Base-by-base conservation (phyloP, 202 grass and related monocot species). In the Dendrocalamus latiflorus region DNA sequence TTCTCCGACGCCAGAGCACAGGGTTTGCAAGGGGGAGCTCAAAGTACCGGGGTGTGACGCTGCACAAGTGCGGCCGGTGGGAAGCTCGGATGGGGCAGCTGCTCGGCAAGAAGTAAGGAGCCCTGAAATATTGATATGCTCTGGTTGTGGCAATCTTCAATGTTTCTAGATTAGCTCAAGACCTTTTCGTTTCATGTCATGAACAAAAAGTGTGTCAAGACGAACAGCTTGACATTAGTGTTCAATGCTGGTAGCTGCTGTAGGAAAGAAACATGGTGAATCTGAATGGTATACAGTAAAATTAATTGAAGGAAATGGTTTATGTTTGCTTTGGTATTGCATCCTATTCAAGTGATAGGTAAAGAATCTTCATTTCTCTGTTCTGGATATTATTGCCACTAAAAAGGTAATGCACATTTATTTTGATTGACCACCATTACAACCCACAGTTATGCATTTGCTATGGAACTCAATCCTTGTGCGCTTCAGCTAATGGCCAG, bases 81-180 rank as follows among this genome's bases (percentile, higher is more conserved):
- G 94, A 97, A 83, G 94, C 94, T 65, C 82, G 89, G 70, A 93
- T 97, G 94, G 94, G 91, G 8, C 94, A 97, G 75, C 89, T 97
- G 34, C 94, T 97, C 0, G 94, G 91, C 59, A 97, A 93, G 82
- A 97, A 97, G 94, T 97, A 93, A 77, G 79, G 8, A 25, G 9
- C 33, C 20, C 37, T 76, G 39, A 34, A 61, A 44, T 21, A 58
- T 26, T 47, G n/a, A n/a, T n/a, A 30, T 30, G 30, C 30, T 30
- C 30, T 30, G 30, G 30, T 30, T 30, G 30, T 30, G 3, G 30
- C 30, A 30, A 30, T 0, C 3, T 30, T 3, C 30, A 30, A 3
- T 30, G 3, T 30, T 30, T 30, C 3, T 30, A 30, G 2, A 6
- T 36, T 68, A 67, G 26, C 28, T n/a, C n/a, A n/a, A n/a, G n/a